A percentile compares a stretch with the other conserved stretches of the same genome.
phyloP scores from a whole-genome alignment of 1,284 basidiomycete genomes.

The Ganoderma sp. region DNA sequence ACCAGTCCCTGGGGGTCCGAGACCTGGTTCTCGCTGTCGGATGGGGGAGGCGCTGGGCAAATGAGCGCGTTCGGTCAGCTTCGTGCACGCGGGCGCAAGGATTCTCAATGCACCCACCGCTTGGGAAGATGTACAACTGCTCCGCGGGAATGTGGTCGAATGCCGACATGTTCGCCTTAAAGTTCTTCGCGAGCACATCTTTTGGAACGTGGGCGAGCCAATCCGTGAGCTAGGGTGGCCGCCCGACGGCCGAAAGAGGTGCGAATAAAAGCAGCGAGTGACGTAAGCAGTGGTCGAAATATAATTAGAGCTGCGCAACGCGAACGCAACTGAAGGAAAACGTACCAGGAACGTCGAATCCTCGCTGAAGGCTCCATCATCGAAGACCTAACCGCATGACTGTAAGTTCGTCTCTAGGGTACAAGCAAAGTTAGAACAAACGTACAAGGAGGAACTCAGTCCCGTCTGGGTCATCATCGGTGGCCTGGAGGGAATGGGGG shows the following conservation, averaged over 20 bases:
- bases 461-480: slow-evolving; percentile 58
- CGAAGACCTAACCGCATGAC: slow-evolving; percentile 39
- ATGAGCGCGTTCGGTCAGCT: not conserved
- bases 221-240: slow-evolving; percentile 37
- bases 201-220: slow-evolving; percentile 50
- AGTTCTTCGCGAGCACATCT: slow-evolving; percentile 52
- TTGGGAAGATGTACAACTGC: slow-evolving; percentile 48
- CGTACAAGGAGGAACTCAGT: slow-evolving; percentile 75
- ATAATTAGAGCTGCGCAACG: slow-evolving; percentile 14
- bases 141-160: slow-evolving; percentile 43
- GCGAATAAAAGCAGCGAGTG: not conserved
- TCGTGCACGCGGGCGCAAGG: not conserved
- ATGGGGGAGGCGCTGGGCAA: slow-evolving; percentile 43
- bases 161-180: slow-evolving; percentile 41
- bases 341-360: slow-evolving; percentile 49
- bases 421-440: slow-evolving; percentile 28
- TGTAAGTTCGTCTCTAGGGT: not conserved
- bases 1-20: slow-evolving; percentile 57
- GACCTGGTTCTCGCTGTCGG: slow-evolving; percentile 47
- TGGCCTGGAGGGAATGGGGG: slow-evolving; percentile 62
- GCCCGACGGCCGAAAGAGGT: not conserved
- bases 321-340: not conserved
- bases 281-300: slow-evolving; percentile 15
- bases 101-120: slow-evolving; percentile 26
- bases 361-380: slow-evolving; percentile 49